A percentile compares a stretch with the other conserved stretches of the same genome.
Conservation (phyloP, 495 filamentous ascomycete genomes). For the Daldinia vernicosa region DNA sequence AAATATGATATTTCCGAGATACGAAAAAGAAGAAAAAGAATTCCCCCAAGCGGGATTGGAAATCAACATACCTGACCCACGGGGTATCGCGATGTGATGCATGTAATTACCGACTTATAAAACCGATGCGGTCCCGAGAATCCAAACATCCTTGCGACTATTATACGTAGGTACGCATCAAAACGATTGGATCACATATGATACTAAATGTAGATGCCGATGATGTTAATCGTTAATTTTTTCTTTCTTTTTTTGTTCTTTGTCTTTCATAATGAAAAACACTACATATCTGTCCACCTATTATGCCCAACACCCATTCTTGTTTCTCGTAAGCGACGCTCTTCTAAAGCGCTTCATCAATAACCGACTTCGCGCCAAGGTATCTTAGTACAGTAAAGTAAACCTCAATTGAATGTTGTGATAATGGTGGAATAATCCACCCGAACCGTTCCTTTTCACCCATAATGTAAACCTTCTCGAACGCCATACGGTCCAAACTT, state of each 20-base stretch:
- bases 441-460: conserved; percentile 22
- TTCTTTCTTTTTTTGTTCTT: conserved; percentile 5
- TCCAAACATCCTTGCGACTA: too few relatives aligned
- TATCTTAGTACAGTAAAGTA: not conserved
- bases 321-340: conserved; percentile 32
- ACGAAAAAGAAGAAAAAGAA: too few relatives aligned
- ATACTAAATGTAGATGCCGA: not conserved
- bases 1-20: not conserved
- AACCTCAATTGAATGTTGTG: conserved; percentile 17
- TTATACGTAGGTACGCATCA: too few relatives aligned
- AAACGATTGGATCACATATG: not conserved
- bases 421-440: conserved; percentile 4
- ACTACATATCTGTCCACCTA: conserved; percentile 24
- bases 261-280: conserved; percentile 5
- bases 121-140: not conserved
- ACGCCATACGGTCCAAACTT: conserved; percentile 3
- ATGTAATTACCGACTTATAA: conserved; percentile 2
- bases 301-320: conserved; percentile 23
- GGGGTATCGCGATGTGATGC: not conserved
- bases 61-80: too few relatives aligned
- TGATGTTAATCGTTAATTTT: not conserved
- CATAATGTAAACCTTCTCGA: conserved; percentile 20
- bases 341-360: conserved; percentile 36
- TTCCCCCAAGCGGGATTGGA: too few relatives aligned
- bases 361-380: conserved; percentile 7